Conservation (phyloP, 768 basidiomycete species). For the Termitomyces sp. region DNA sequence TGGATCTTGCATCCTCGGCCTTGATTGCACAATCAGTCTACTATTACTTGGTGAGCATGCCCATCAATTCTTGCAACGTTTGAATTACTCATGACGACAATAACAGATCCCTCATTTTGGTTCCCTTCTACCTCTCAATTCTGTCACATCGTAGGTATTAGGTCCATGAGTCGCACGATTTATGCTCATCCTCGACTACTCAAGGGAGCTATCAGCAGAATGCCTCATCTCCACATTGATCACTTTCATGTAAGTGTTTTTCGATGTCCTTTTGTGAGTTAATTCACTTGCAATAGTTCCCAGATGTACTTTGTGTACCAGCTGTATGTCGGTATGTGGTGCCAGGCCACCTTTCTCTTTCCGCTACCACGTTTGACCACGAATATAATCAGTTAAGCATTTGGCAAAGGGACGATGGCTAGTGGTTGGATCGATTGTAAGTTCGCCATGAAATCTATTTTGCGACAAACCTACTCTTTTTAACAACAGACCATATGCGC, state of each 20-base stretch:
- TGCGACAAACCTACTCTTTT: background rate
- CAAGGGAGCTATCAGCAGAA: constrained; percentile 33
- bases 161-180: no score
- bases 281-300: constrained; percentile 22
- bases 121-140: constrained; percentile 28
- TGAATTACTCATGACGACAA: background rate
- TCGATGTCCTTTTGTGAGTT: background rate
- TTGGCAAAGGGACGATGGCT: background rate
- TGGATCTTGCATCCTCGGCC: constrained; percentile 33
- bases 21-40: constrained; percentile 39
- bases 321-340: constrained; percentile 25
- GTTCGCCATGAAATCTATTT: background rate
- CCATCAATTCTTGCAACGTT: no score
- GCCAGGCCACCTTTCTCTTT: background rate
- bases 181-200: background rate
- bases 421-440: background rate
- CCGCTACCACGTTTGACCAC: background rate
- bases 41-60: constrained; percentile 31
- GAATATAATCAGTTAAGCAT: background rate
- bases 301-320: constrained; percentile 40
- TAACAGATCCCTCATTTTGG: constrained; percentile 39
- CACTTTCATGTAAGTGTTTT: constrained; percentile 31
- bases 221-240: constrained; percentile 37
- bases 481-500: background rate
- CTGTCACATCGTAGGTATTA: constrained; percentile 31